Evolutionary conservation across 2,329 filamentous ascomycete species (phyloP).

Genomic region (Epichloe aotearoae): DNA sequence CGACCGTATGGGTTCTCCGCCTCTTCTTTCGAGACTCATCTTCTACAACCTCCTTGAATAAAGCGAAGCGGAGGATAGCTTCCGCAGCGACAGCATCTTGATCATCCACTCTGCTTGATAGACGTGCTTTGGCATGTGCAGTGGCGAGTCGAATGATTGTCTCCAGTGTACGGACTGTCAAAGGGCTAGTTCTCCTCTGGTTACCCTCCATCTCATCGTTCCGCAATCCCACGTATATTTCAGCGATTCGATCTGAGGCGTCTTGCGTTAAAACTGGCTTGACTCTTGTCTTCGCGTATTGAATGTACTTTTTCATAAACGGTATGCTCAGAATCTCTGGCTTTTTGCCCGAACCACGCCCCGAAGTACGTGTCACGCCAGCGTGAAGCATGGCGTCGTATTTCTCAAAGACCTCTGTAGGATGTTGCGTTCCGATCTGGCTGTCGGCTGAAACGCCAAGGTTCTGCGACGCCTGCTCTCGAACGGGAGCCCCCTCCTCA

Average conservation of each 20-base stretch:
- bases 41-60: slow-evolving; percentile 90
- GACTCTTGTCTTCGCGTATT: slow-evolving; percentile 87
- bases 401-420: slow-evolving; percentile 89
- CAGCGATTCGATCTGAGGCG: slow-evolving; percentile 80
- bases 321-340: slow-evolving; percentile 87
- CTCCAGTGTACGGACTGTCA: slow-evolving; percentile 94
- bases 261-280: slow-evolving; percentile 85
- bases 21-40: slow-evolving; percentile 73
- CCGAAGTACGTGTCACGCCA: slow-evolving; percentile 66
- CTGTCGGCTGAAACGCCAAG: slow-evolving; percentile 78
- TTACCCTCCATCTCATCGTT: slow-evolving; percentile 96
- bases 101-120: slow-evolving; percentile 81
- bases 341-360: slow-evolving; percentile 60
- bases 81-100: slow-evolving; percentile 81
- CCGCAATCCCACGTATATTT: slow-evolving; percentile 80
- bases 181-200: slow-evolving; percentile 81
- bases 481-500: slow-evolving; percentile 82
- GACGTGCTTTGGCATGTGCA: slow-evolving; percentile 82
- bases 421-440: slow-evolving; percentile 56
- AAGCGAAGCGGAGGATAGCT: slow-evolving; percentile 77
- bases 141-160: slow-evolving; percentile 96
- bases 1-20: slow-evolving; percentile 51
- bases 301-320: slow-evolving; percentile 99
- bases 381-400: slow-evolving; percentile 93
- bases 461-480: slow-evolving; percentile 72